Base-by-base conservation (phyloP, 225 moss, liverwort and hornwort genomes). In the Pleurozium schreberi region DNA sequence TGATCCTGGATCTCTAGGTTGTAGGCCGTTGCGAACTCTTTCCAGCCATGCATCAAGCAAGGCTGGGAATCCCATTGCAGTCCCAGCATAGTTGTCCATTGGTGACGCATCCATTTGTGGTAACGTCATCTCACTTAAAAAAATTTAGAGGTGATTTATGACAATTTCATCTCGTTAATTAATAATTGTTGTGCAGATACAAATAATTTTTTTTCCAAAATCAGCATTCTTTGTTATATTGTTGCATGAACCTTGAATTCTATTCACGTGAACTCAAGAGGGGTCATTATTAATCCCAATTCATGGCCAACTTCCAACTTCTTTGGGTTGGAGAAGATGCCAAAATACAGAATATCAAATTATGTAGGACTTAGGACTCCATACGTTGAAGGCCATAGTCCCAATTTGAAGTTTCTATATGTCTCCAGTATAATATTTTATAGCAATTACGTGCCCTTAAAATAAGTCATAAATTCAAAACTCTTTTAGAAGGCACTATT, bases 11-110 rank as follows among this genome's bases (percentile, higher is more conserved):
- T 43, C 80, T 84, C 67, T 13, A 93, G 90, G 53, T 91, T 86
- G 84, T 90, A 85, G 64, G 40, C 80, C 27, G 23, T 61, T 55
- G 93, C 91, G 75, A 91, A 93, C 88, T 93, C 86, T 64, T 69
- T 88, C 93, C 93, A 93, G 60, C 93, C 93, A 9, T 88, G 53
- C 79, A 75, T 81, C 42, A 93, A 84, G 83, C 88, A 93, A 62
- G 90, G 91, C 65, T 90, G 82, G 8, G 88, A 84, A 76, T 91
- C 83, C 86, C 60, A 75, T 47, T 90, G 78, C 57, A 90, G 58
- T 53, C 68, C 90, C 50, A 93, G 90, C 90, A 90, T 69, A 38
- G 74, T 90, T 15, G 61, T 47, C 93, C 93, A 93, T 84, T 62
- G 80, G 30, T 81, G 66, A 60, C 86, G n/a, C 90, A 76, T 88